These are phyloP conservation scores for Botrytis pseudocinerea DNA, from an alignment of 2,329 filamentous ascomycete species.

Conservation along the genomic window DNA sequence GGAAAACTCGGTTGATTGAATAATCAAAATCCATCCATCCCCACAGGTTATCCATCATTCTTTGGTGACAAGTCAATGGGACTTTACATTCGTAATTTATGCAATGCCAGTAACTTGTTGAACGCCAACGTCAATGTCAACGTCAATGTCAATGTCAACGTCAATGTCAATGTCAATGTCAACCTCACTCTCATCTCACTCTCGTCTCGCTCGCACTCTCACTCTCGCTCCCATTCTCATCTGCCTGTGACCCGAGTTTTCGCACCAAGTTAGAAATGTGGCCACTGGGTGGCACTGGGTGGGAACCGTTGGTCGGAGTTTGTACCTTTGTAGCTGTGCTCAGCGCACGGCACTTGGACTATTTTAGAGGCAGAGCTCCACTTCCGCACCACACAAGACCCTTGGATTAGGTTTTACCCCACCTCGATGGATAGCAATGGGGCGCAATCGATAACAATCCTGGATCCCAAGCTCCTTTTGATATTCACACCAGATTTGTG, in stretches of 20 bases:
- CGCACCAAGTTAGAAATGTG: background rate
- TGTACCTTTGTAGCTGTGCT: background rate
- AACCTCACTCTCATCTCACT: too few relatives aligned
- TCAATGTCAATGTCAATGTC: too few relatives aligned
- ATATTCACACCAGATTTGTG: background rate
- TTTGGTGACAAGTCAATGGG: background rate
- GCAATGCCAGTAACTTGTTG: background rate
- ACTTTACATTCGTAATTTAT: background rate
- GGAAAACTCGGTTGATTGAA: background rate
- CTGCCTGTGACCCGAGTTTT: background rate
- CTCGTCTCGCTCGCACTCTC: too few relatives aligned
- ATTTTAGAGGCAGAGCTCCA: background rate
- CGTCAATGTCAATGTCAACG: too few relatives aligned
- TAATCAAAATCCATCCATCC: background rate
- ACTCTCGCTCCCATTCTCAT: background rate
- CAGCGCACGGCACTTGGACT: background rate
- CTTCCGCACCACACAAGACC: background rate
- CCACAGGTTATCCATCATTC: background rate
- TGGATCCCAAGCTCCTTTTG: background rate
- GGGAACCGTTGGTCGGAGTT: background rate
- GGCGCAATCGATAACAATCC: background rate
- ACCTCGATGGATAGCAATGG: background rate
- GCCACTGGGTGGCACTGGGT: background rate
- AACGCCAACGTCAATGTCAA: too few relatives aligned
- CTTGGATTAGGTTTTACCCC: conserved; percentile 4